These are phyloP conservation scores for Fusarium sp. DNA, from an alignment of 2,329 filamentous ascomycete genomes.

Conservation along the genomic window DNA sequence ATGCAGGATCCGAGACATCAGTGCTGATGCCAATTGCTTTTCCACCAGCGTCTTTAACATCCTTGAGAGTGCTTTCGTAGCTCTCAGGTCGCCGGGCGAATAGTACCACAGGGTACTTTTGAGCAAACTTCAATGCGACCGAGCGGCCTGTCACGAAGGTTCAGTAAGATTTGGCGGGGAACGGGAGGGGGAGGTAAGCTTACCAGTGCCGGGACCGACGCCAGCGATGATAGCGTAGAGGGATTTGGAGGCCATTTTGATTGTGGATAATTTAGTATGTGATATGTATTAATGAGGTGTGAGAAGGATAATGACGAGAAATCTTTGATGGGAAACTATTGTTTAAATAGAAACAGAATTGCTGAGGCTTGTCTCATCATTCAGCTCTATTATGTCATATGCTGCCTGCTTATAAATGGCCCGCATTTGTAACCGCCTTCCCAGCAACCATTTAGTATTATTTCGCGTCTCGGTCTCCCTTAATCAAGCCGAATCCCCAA, in stretches of 20 bases:
- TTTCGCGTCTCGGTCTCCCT: background rate
- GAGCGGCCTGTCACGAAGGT: conserved; percentile 55
- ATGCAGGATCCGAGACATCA: conserved; percentile 56
- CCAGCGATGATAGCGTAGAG: conserved; percentile 79
- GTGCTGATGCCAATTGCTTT: conserved; percentile 78
- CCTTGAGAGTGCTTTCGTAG: conserved; percentile 74
- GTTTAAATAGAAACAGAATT: background rate
- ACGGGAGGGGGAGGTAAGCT: conserved; percentile 3
- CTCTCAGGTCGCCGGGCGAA: conserved; percentile 77
- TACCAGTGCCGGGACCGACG: conserved; percentile 76
- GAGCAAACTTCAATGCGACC: conserved; percentile 69
- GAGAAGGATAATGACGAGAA: too few relatives aligned
- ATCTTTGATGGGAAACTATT: background rate
- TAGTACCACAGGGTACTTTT: conserved; percentile 79
- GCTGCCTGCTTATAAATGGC: conserved; percentile 37
- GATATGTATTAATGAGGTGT: background rate
- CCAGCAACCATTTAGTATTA: background rate
- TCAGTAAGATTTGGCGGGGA: conserved; percentile 12
- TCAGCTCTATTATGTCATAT: conserved; percentile 35
- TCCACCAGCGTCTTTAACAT: conserved; percentile 77
- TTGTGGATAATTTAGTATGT: background rate
- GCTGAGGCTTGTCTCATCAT: conserved; percentile 13
- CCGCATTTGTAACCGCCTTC: background rate
- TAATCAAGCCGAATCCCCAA: background rate
- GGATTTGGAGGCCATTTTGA: conserved; percentile 41